Evolutionary conservation across 441 rosid species (phyloP), one percentile per base, ranked within the genome.

Genomic region (Aquilaria agallochum): DNA sequence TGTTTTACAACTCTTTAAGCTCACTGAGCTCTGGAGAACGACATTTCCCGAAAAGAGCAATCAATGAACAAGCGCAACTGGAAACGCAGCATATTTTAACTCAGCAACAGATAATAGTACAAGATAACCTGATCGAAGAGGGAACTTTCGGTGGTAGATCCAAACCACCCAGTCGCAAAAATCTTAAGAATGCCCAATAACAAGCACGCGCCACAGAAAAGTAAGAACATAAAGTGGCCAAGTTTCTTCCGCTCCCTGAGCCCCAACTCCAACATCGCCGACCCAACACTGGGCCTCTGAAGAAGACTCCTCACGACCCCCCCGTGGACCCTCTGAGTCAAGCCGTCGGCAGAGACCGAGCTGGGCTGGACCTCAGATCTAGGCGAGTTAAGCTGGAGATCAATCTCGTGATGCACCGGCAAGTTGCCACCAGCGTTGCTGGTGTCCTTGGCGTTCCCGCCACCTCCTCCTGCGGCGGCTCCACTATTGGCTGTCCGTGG

Each of bases 151-250:
- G 89, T 81, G 67, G 87, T 77, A 68, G 96, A 91, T 81, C 97
- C 88, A 71, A 89, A 78, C 96, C 95, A 89, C 3, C 97, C 96
- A 66, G 76, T 71, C 11, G 87, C 88, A 74, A 95, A 87, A 73
- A 95, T 83, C 90, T 80, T 91, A 15, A 91, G 59, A 77, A 91
- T 84, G 51, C 97, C 96, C 74, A 89, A 59, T 74, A 91, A 87
- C 79, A 95, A 83, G 72, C 97, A 95, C 7, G 76, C 71, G 56
- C 90, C 96, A 64, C 92, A 95, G 36, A 91, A 92, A 12, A 68
- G 55, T 34, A 88, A 80, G 77, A 95, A 92, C 92, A 91, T 83
- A 86, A 78, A 82, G 36, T 84, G 97, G 2, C 95, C 90, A 14
- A 94, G 78, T 67, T 80, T 84, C 80, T 76, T 94, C 86, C 62